These are phyloP conservation scores for Tremellales sp. DNA, from an alignment of 1,284 basidiomycete genomes.

Conservation along the genomic window DNA sequence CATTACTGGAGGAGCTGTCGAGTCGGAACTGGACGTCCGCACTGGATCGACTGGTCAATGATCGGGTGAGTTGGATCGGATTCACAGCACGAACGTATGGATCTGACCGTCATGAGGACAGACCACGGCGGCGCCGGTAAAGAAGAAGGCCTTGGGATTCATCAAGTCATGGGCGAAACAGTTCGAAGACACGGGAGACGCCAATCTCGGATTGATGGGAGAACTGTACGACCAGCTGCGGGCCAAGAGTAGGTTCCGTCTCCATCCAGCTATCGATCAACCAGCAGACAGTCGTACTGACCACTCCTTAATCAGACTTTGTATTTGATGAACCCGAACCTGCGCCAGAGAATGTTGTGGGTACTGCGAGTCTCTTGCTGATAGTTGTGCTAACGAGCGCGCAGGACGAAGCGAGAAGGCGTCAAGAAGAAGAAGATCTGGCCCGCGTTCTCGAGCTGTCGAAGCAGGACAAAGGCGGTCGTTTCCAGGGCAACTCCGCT, in stretches of 20 bases:
- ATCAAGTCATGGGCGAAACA: conserved; percentile 83
- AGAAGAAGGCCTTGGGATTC: conserved; percentile 66
- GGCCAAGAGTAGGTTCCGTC: conserved; percentile 63
- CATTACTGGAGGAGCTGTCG: conserved; percentile 81
- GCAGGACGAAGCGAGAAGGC: conserved; percentile 67
- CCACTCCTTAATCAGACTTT: conserved; percentile 25
- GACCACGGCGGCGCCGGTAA: conserved; percentile 87
- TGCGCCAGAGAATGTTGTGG: conserved; percentile 28
- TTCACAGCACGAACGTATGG: not conserved
- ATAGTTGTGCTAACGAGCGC: conserved; percentile 53
- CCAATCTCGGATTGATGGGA: conserved; percentile 82
- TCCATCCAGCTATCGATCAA: not conserved
- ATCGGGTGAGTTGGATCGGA: conserved; percentile 62
- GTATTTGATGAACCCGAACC: conserved; percentile 64
- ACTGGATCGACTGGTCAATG: conserved; percentile 77
- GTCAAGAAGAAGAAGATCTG: conserved; percentile 82
- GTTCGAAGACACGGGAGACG: conserved; percentile 63
- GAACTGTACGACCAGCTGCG: conserved; percentile 81
- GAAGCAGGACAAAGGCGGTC: conserved; percentile 79
- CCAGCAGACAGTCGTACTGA: not conserved
- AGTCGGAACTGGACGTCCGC: conserved; percentile 86
- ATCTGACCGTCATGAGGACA: conserved; percentile 39
- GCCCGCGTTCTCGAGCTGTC: conserved; percentile 84
- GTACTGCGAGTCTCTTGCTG: conserved; percentile 4
- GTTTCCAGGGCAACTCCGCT: conserved; percentile 42